A percentile compares a stretch with the other conserved stretches of the same genome.
These are phyloP conservation scores for Ciborinia camelliae DNA, from an alignment of 2,329 filamentous ascomycete species.

Conservation along the genomic window DNA sequence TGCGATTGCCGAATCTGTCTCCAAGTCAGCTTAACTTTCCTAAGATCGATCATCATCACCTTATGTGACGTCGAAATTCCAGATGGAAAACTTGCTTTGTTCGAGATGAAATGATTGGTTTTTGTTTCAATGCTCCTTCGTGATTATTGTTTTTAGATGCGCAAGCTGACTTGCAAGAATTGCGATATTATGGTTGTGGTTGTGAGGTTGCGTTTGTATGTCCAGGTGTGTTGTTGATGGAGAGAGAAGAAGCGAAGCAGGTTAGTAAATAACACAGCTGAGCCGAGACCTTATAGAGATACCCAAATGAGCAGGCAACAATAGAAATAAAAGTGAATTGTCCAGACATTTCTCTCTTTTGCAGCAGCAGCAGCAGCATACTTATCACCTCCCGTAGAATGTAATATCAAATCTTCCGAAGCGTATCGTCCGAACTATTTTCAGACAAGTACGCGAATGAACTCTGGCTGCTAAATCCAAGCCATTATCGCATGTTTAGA, in stretches of 20 bases:
- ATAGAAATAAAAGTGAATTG: background rate
- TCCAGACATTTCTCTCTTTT: conserved; percentile 2
- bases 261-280: background rate
- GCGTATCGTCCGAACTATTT: no score
- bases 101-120: background rate
- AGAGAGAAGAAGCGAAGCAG: background rate
- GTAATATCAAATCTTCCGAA: no score
- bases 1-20: background rate
- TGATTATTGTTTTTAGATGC: background rate
- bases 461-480: background rate
- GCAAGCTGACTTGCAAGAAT: background rate
- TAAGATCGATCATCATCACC: background rate
- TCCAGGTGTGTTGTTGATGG: background rate
- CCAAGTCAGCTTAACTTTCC: background rate
- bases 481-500: background rate
- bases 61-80: background rate
- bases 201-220: background rate
- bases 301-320: background rate
- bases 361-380: no score
- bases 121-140: background rate
- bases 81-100: background rate
- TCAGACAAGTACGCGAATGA: background rate
- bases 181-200: background rate
- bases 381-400: background rate
- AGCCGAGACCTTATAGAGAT: background rate